These are phyloP conservation scores for Phytopythium montanum DNA, from an alignment of 352 stramenopile genomes.

Conservation along the genomic window DNA sequence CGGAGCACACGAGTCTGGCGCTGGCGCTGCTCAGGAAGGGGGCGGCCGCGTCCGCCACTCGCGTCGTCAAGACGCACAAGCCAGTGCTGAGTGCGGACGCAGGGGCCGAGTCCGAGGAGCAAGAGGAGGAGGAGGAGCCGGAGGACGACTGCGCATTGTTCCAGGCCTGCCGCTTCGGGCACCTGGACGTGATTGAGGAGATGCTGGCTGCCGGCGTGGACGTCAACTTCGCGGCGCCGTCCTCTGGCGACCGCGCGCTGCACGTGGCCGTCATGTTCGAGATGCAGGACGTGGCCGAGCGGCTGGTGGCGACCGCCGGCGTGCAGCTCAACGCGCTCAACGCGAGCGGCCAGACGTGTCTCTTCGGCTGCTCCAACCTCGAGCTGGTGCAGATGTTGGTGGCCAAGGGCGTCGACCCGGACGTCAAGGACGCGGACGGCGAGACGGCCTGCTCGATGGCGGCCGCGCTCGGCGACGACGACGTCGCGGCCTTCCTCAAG, in stretches of 20 bases:
- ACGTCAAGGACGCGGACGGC: slow-evolving; percentile 52
- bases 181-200: slow-evolving; percentile 67
- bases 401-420: slow-evolving; percentile 57
- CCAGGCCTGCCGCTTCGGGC: slow-evolving; percentile 68
- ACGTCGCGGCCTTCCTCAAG: slow-evolving; percentile 65
- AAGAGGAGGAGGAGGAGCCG: slow-evolving; percentile 30
- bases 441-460: slow-evolving; percentile 75
- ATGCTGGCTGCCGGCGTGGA: slow-evolving; percentile 70
- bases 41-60: slow-evolving; percentile 59
- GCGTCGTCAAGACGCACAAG: slow-evolving; percentile 46
- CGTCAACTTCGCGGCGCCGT: slow-evolving; percentile 64
- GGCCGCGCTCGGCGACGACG: slow-evolving; percentile 64
- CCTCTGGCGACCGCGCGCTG: slow-evolving; percentile 62
- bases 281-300: slow-evolving; percentile 76
- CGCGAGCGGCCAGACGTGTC: slow-evolving; percentile 64
- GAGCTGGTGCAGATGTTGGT: slow-evolving; percentile 65
- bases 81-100: slow-evolving; percentile 22
- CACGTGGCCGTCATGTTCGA: slow-evolving; percentile 84
- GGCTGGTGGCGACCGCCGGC: slow-evolving; percentile 44
- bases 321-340: slow-evolving; percentile 72
- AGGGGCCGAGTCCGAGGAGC: slow-evolving; percentile 5
- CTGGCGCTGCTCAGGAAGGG: slow-evolving; percentile 71
- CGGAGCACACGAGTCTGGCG: slow-evolving; percentile 65
- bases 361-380: slow-evolving; percentile 78
- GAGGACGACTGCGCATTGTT: slow-evolving; percentile 77